Evolutionary conservation across 73 alveolate genomes (phyloP).

Genomic region (Paramecium tetraurelia): DNA sequence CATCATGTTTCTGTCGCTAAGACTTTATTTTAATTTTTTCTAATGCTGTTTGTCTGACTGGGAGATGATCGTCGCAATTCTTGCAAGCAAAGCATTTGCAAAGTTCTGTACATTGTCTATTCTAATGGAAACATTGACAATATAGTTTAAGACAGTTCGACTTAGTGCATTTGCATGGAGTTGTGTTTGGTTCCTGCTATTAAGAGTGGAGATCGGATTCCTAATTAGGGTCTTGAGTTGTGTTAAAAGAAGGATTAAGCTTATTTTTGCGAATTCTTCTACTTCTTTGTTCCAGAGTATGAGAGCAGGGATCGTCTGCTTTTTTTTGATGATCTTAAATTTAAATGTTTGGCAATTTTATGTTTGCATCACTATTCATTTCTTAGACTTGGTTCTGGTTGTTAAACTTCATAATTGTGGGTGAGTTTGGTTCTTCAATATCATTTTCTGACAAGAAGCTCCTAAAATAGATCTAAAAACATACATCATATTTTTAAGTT

Average conservation of each 20-base stretch:
- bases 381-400: not conserved
- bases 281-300: not conserved
- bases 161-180: slow-evolving; percentile 5
- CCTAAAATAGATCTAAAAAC: not conserved
- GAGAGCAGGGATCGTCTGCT: not conserved
- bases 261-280: not conserved
- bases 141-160: slow-evolving; percentile 2
- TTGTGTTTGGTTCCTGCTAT: not conserved
- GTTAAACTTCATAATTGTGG: not conserved
- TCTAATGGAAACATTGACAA: not conserved
- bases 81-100: not conserved
- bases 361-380: not conserved
- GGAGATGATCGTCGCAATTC: not conserved
- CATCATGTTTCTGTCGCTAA: not conserved
- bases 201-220: not conserved
- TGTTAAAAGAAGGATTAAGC: not conserved
- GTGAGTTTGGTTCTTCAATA: not conserved
- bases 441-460: not conserved
- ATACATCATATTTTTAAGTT: not conserved
- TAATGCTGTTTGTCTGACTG: not conserved
- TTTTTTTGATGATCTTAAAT: not conserved
- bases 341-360: not conserved
- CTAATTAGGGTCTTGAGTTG: not conserved
- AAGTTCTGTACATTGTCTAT: not conserved
- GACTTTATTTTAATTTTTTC: not conserved